phyloP scores from a whole-genome alignment of 2,329 filamentous ascomycete genomes.

The Alternaria incomplexa region DNA sequence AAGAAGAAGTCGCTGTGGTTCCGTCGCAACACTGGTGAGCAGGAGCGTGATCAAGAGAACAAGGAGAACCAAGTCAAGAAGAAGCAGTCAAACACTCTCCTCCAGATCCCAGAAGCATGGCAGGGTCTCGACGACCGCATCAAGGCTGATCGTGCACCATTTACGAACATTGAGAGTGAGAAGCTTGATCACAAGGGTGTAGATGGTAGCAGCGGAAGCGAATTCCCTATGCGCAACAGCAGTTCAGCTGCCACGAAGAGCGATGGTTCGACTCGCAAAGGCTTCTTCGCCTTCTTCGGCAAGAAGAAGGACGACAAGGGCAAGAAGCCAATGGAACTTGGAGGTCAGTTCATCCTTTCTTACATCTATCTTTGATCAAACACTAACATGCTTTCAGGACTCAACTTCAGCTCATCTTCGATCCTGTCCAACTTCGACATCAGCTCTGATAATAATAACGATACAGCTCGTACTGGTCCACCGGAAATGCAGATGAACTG shows the following conservation, averaged over 20 bases:
- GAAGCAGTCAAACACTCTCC: conserved; percentile 34
- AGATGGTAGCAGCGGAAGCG: conserved; percentile 45
- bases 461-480: conserved; percentile 42
- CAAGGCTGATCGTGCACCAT: conserved; percentile 22
- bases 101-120: conserved; percentile 45
- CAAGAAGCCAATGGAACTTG: conserved; percentile 40
- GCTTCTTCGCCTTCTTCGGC: conserved; percentile 61
- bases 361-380: conserved; percentile 8
- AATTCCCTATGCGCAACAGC: conserved; percentile 52
- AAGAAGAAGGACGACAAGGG: conserved; percentile 54
- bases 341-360: conserved; percentile 45
- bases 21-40: conserved; percentile 43
- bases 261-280: conserved; percentile 48
- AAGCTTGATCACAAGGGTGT: conserved; percentile 31
- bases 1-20: conserved; percentile 59
- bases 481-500: conserved; percentile 69
- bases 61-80: conserved; percentile 36
- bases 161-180: conserved; percentile 5
- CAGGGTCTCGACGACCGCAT: conserved; percentile 46
- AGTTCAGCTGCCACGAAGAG: conserved; percentile 41
- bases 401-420: conserved; percentile 39
- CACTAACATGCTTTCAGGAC: conserved; percentile 20
- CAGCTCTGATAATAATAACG: conserved; percentile 46
- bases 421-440: conserved; percentile 43
- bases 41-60: conserved; percentile 32